Evolutionary conservation across 2,329 filamentous ascomycete species (phyloP).

Genomic region (Pseudogymnoascus sp.): DNA sequence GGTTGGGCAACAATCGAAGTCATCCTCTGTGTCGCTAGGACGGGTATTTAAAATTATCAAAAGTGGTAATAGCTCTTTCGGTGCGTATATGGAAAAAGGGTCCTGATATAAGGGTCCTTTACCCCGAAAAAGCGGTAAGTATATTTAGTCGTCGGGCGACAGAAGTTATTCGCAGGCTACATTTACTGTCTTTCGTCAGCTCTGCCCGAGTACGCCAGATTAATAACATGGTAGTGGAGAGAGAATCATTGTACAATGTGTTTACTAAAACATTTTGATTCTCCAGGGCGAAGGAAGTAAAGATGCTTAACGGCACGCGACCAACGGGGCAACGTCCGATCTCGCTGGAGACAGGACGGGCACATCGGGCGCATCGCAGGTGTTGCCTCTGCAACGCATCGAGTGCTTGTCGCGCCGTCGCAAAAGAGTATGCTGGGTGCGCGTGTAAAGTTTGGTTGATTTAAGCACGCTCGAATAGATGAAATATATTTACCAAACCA

Average conservation of each 20-base stretch:
- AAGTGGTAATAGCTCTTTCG: neutral
- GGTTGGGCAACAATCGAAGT: slow-evolving; percentile 6
- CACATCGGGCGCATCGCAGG: neutral
- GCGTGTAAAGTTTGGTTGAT: neutral
- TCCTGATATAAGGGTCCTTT: neutral
- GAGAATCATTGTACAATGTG: neutral
- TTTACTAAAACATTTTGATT: neutral
- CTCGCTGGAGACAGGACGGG: neutral
- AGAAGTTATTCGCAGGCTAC: neutral
- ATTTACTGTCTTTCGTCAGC: neutral
- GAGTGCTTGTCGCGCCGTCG: neutral
- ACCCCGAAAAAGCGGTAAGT: neutral
- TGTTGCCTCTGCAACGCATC: neutral
- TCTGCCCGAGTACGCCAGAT: neutral
- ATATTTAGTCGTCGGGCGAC: neutral
- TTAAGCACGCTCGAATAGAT: neutral
- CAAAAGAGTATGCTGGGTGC: neutral
- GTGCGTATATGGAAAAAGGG: neutral
- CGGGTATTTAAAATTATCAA: neutral
- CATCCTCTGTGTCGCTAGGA: neutral
- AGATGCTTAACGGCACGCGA: neutral
- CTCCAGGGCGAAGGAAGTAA: neutral
- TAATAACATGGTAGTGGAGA: neutral
- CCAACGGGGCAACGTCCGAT: neutral
- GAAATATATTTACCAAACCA: slow-evolving; percentile 1